A percentile compares a stretch with the other conserved stretches of the same genome.
These are phyloP conservation scores for Aspergillus diversus DNA, from an alignment of 495 filamentous ascomycete species.

Conservation along the genomic window DNA sequence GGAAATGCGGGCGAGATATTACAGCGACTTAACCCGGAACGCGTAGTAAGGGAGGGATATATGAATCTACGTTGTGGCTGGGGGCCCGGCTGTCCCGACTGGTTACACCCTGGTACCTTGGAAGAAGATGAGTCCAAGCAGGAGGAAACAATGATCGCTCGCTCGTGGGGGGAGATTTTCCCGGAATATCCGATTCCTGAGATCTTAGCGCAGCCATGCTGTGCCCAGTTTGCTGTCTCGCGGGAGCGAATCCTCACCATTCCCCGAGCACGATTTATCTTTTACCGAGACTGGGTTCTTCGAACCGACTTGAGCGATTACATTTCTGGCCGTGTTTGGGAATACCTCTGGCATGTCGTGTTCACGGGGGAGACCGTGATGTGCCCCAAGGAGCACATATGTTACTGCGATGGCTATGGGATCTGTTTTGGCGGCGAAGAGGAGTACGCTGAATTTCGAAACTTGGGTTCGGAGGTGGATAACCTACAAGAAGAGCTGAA, in stretches of 20 bases:
- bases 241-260: constrained; percentile 58
- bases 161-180: constrained; percentile 59
- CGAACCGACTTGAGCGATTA: constrained; percentile 64
- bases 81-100: constrained; percentile 65
- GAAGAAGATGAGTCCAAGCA: constrained; percentile 56
- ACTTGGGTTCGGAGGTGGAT: constrained; percentile 40
- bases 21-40: constrained; percentile 53
- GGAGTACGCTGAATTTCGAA: constrained; percentile 53
- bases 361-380: constrained; percentile 60
- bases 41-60: constrained; percentile 61
- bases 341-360: constrained; percentile 77
- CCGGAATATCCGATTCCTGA: constrained; percentile 55
- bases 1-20: constrained; percentile 58
- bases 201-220: constrained; percentile 61
- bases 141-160: constrained; percentile 63
- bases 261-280: constrained; percentile 62
- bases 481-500: constrained; percentile 51
- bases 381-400: constrained; percentile 68
- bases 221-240: constrained; percentile 70
- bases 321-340: constrained; percentile 72
- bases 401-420: constrained; percentile 78
- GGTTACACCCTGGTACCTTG: constrained; percentile 63
- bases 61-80: constrained; percentile 68
- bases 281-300: constrained; percentile 70
- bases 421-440: constrained; percentile 71